phyloP scores from a whole-genome alignment of 2,329 filamentous ascomycete genomes.

The Colletotrichum chrysophilum region DNA sequence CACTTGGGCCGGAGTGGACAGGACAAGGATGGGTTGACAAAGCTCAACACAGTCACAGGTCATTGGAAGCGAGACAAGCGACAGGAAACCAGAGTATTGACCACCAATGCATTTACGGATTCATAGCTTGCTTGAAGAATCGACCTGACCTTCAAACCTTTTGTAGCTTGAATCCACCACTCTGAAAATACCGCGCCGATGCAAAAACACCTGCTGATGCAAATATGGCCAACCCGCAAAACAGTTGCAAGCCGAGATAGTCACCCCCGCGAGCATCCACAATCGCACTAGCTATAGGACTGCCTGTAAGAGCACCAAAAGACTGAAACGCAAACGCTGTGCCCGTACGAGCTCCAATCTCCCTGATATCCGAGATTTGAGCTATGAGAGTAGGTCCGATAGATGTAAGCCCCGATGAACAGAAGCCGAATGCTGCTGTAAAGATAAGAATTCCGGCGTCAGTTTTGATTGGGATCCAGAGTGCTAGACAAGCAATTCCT shows the following conservation, averaged over 20 bases:
- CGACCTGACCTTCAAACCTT: conserved; percentile 31
- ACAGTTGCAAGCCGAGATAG: conserved; percentile 68
- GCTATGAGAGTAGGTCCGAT: conserved; percentile 68
- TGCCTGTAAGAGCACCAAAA: conserved; percentile 69
- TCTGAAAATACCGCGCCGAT: conserved; percentile 37
- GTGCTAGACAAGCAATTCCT: conserved; percentile 44
- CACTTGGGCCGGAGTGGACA: not conserved
- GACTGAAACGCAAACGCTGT: conserved; percentile 66
- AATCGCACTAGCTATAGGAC: conserved; percentile 70
- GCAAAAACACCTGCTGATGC: conserved; percentile 32
- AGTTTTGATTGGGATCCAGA: conserved; percentile 55
- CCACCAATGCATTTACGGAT: not conserved
- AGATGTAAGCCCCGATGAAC: conserved; percentile 70
- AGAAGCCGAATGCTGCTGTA: conserved; percentile 71
- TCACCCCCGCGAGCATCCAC: conserved; percentile 54
- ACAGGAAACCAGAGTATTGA: not conserved
- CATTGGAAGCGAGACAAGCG: not conserved
- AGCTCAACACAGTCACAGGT: not conserved
- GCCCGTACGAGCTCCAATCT: conserved; percentile 73
- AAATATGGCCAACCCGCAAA: conserved; percentile 59
- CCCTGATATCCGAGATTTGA: conserved; percentile 71
- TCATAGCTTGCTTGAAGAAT: fast-evolving
- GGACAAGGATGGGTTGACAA: not conserved
- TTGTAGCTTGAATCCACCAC: conserved; percentile 34
- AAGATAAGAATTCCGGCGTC: conserved; percentile 68